phyloP scores from a whole-genome alignment of 257 asterid genomes.

The Scutellaria baicalensis region DNA sequence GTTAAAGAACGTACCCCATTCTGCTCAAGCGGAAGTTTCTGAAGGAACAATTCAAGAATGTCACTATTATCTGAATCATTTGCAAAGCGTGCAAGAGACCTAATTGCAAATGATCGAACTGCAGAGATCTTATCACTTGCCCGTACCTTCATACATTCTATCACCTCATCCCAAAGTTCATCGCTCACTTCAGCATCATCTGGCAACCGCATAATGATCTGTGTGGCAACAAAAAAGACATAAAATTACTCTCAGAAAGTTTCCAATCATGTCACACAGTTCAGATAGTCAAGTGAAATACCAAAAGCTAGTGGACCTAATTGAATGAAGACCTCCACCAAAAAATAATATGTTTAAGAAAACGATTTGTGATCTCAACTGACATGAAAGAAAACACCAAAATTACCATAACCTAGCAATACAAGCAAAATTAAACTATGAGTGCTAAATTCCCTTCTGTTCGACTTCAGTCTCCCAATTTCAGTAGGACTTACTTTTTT shows the following conservation, averaged over 20 bases:
- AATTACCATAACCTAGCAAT: neutral
- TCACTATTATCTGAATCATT: conserved; percentile 71
- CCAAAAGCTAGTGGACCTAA: neutral
- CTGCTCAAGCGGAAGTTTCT: conserved; percentile 67
- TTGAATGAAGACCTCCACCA: neutral
- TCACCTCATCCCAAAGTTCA: conserved; percentile 94
- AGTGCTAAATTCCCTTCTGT: neutral
- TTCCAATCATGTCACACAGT: neutral
- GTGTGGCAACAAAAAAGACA: conserved; percentile 3
- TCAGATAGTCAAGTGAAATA: neutral
- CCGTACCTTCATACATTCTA: conserved; percentile 67
- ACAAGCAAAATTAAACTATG: neutral
- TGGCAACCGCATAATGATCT: conserved; percentile 91
- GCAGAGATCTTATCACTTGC: conserved; percentile 69
- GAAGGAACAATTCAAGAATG: conserved; percentile 69
- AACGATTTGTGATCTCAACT: neutral
- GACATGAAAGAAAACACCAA: neutral
- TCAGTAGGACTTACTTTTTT: neutral
- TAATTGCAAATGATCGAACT: conserved; percentile 76
- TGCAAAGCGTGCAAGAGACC: conserved; percentile 86
- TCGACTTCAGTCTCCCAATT: neutral
- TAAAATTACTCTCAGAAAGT: neutral
- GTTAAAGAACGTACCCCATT: conserved; percentile 44
- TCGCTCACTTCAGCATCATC: conserved; percentile 88
- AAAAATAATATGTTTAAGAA: neutral